Evolutionary conservation across 2,329 filamentous ascomycete genomes (phyloP).

Genomic region (Didymosphaeria variabile): DNA sequence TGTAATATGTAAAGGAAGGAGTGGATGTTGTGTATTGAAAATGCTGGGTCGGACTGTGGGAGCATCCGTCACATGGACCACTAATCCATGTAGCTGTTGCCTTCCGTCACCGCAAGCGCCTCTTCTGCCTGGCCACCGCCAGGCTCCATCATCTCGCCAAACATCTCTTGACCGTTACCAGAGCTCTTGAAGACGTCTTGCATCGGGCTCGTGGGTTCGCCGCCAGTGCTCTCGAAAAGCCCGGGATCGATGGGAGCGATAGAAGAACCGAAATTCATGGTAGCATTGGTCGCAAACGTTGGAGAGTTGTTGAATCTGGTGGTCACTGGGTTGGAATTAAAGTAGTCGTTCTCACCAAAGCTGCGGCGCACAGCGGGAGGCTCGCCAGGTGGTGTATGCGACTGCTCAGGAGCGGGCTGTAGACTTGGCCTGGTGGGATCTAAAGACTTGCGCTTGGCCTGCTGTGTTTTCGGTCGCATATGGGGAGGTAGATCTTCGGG

Average conservation of each 20-base stretch:
- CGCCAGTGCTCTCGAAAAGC: conserved; percentile 45
- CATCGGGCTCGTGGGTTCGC: conserved; percentile 43
- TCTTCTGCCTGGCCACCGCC: conserved; percentile 50
- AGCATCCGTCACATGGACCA: conserved; percentile 15
- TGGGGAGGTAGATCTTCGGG: conserved; percentile 89
- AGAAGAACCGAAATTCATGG: conserved; percentile 41
- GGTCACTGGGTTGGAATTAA: conserved; percentile 36
- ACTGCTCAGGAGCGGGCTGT: conserved; percentile 47
- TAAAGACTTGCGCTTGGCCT: conserved; percentile 67
- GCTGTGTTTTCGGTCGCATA: conserved; percentile 72
- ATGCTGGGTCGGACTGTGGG: neutral
- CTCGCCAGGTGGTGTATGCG: conserved; percentile 49
- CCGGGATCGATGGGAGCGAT: conserved; percentile 49
- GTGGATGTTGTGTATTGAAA: neutral
- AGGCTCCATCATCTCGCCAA: conserved; percentile 47
- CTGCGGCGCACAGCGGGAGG: conserved; percentile 39
- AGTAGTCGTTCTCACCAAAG: conserved; percentile 44
- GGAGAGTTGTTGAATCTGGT: conserved; percentile 44
- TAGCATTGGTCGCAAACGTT: conserved; percentile 42
- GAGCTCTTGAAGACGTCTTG: conserved; percentile 50
- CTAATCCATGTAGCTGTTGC: conserved; percentile 46
- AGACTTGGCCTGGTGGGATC: conserved; percentile 49
- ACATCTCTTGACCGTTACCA: conserved; percentile 47
- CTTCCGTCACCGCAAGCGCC: conserved; percentile 48
- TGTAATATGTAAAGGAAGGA: neutral